Conservation (phyloP, 441 rosid genomes). For the Erodium chrysanthum region DNA sequence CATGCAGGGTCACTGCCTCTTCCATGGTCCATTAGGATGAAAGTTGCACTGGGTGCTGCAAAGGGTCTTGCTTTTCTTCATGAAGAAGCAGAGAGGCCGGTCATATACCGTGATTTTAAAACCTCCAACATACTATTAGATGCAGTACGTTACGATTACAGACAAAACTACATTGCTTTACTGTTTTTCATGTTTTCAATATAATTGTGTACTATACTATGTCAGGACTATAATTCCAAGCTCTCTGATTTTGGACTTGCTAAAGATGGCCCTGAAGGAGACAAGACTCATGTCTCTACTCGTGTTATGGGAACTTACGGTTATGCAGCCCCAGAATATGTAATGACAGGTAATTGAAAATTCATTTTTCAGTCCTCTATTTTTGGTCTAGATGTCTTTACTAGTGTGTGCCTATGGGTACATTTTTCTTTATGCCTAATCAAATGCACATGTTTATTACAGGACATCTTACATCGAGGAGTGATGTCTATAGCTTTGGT, state of each 20-base stretch:
- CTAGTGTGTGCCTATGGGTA: neutral
- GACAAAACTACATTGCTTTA: neutral
- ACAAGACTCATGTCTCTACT: conserved; percentile 59
- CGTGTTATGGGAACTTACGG: conserved; percentile 74
- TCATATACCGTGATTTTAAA: conserved; percentile 86
- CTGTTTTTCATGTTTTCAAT: neutral
- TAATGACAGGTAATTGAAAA: conserved; percentile 47
- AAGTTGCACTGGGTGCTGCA: conserved; percentile 86
- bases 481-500: conserved; percentile 67
- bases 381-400: too few relatives aligned
- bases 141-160: neutral
- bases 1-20: conserved; percentile 75
- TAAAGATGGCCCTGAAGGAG: conserved; percentile 67
- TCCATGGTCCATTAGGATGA: conserved; percentile 88
- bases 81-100: conserved; percentile 85
- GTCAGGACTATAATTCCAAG: conserved; percentile 65
- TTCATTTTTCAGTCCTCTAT: neutral
- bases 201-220: neutral
- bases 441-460: neutral
- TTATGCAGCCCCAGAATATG: conserved; percentile 70
- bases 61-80: conserved; percentile 88
- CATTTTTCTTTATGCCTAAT: neutral
- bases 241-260: conserved; percentile 69
- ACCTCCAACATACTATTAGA: conserved; percentile 70
- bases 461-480: conserved; percentile 62